Percentiles rank a stretch among this genome's conserved stretches.
Conservation (phyloP, 352 stramenopile genomes). For the Phytopythium vexans region DNA sequence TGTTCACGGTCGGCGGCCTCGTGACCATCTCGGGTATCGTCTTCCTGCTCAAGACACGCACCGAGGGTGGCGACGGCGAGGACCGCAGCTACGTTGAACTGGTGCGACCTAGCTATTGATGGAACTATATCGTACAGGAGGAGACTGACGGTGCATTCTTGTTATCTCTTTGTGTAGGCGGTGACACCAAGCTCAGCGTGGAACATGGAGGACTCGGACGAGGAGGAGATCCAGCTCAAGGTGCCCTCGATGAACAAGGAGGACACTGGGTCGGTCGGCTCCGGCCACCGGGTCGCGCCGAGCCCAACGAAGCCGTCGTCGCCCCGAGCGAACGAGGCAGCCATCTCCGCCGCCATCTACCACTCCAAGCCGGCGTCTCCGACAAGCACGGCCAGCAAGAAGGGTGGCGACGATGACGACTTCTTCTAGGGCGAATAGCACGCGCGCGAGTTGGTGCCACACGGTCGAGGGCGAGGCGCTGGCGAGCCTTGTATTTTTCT, state of each 20-base stretch:
- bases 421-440: constrained; percentile 2
- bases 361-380: constrained; percentile 22
- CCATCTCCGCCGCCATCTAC: constrained; percentile 45
- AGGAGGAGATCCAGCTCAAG: constrained; percentile 75
- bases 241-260: constrained; percentile 20
- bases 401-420: constrained; percentile 6
- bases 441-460: too few species aligned
- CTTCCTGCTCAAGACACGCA: constrained; percentile 65
- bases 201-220: constrained; percentile 79
- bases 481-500: too few species aligned
- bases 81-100: constrained; percentile 58
- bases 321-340: constrained; percentile 9
- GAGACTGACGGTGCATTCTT: constrained; percentile 2
- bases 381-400: constrained; percentile 10
- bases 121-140: not conserved
- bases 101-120: constrained; percentile 30
- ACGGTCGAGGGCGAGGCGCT: too few species aligned
- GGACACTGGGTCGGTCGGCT: constrained; percentile 16
- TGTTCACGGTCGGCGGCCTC: constrained; percentile 74
- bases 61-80: constrained; percentile 25
- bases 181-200: constrained; percentile 77
- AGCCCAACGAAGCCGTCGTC: constrained; percentile 13
- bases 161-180: constrained; percentile 28
- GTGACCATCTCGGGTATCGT: constrained; percentile 81
- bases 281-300: constrained; percentile 14